These are phyloP conservation scores for Aspergillus calidoustus DNA, from an alignment of 2,329 filamentous ascomycete genomes.

Conservation along the genomic window DNA sequence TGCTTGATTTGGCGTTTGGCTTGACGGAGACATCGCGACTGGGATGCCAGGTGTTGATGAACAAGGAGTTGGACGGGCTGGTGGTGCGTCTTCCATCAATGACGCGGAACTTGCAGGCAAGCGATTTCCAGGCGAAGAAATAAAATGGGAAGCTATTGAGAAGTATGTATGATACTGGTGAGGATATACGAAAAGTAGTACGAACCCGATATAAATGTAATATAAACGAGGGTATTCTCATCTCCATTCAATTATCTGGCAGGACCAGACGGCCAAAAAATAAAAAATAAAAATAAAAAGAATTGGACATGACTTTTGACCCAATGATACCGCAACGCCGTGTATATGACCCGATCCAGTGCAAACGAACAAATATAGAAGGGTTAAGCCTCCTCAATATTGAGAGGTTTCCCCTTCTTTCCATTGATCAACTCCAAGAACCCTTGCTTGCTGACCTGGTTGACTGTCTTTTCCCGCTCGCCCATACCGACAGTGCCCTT, in stretches of 20 bases:
- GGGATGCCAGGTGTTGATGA: slow-evolving; percentile 92
- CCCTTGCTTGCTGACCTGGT: slow-evolving; percentile 95
- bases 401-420: slow-evolving; percentile 55
- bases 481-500: slow-evolving; percentile 78
- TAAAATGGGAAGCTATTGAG: slow-evolving; percentile 9
- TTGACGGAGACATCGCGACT: slow-evolving; percentile 82
- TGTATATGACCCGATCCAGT: slow-evolving; percentile 33
- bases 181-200: slow-evolving; percentile 13
- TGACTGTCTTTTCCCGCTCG: slow-evolving; percentile 83
- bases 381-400: slow-evolving; percentile 49
- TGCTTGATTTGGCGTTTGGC: slow-evolving; percentile 89
- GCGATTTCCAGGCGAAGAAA: slow-evolving; percentile 72
- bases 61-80: slow-evolving; percentile 83
- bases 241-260: slow-evolving; percentile 30
- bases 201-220: slow-evolving; percentile 7
- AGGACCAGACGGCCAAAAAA: slow-evolving; percentile 22
- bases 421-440: slow-evolving; percentile 86
- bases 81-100: slow-evolving; percentile 85
- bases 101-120: slow-evolving; percentile 94
- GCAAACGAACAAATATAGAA: slow-evolving; percentile 4
- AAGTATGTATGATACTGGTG: slow-evolving; percentile 19
- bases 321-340: slow-evolving; percentile 37
- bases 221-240: slow-evolving; percentile 31
- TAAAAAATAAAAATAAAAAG: slow-evolving; percentile 28
- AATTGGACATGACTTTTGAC: slow-evolving; percentile 35